A percentile compares a stretch with the other conserved stretches of the same genome.
phyloP scores from a whole-genome alignment of 495 filamentous ascomycete species.

The Aspergillus campestris region DNA sequence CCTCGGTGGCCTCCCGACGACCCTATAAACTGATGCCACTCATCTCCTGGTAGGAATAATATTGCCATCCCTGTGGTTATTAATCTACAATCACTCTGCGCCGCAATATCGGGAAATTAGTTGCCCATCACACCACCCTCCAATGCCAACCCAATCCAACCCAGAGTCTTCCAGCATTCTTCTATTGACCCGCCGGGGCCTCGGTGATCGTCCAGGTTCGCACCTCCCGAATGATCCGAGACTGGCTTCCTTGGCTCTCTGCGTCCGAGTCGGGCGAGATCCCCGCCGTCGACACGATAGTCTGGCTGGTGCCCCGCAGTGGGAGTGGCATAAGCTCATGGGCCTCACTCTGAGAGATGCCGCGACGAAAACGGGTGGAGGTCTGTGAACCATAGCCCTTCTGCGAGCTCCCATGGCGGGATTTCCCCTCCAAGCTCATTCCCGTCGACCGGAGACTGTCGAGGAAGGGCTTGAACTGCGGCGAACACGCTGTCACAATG shows the following conservation, averaged over 20 bases:
- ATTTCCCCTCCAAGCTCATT: slow-evolving; percentile 28
- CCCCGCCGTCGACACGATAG: slow-evolving; percentile 8
- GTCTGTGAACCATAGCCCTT: slow-evolving; percentile 8
- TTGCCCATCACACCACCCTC: background rate
- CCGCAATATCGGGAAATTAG: too few relatives aligned
- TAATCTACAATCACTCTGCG: too few relatives aligned
- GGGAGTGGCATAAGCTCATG: slow-evolving; percentile 13
- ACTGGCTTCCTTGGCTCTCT: slow-evolving; percentile 22
- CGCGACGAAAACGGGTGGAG: slow-evolving; percentile 2
- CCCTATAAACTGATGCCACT: too few relatives aligned
- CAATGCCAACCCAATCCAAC: background rate
- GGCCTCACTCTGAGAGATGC: slow-evolving; percentile 7
- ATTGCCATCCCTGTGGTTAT: too few relatives aligned
- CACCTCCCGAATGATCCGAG: slow-evolving; percentile 23
- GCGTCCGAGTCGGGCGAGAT: slow-evolving; percentile 14
- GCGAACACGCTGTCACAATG: slow-evolving; percentile 35
- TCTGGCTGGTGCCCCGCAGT: background rate
- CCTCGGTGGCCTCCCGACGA: too few relatives aligned
- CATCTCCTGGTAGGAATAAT: too few relatives aligned
- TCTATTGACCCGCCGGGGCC: background rate
- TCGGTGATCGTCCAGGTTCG: slow-evolving; percentile 17
- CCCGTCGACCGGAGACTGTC: slow-evolving; percentile 35
- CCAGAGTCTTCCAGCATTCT: background rate
- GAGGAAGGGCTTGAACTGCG: slow-evolving; percentile 41
- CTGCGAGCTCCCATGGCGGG: slow-evolving; percentile 11